Evolutionary conservation across 2,329 filamentous ascomycete genomes (phyloP), one percentile per base, ranked within the genome.

Genomic region (Xylariaceae sp.): DNA sequence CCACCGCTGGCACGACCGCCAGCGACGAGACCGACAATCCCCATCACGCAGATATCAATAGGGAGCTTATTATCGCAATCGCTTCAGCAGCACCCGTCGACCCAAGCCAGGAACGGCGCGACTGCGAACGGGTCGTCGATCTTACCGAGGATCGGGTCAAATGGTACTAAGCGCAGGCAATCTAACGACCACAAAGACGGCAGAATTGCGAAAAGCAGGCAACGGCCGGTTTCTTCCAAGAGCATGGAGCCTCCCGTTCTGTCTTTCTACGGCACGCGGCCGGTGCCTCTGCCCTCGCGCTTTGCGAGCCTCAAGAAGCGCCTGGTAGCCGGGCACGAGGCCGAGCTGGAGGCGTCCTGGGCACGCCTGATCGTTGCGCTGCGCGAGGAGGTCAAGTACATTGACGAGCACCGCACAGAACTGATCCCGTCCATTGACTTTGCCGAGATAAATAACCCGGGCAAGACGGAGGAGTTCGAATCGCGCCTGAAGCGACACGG

Each of bases 401-500:
- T 78, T 43, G 68, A 70, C 45, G 59, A 60, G 36, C 64, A 67
- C 23, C 73, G 73, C 28, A 60, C 70, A 4, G 65, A 69, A 29
- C 59, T 77, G n/a, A 74, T 77, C 34, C 75, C 75, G 17, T 70
- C 65, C 13, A 74, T 79, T 38, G 69, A 74, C 41, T 78, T 71
- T 45, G 53, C 59, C 50, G 69, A 75, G 44, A 68, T 78, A 16
- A 62, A 66, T 43, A 58, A 69, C 51, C 48, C 63, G 3, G 60
- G 66, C 38, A 68, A 72, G 36, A 69, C 74, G 2, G 64, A 70
- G 16, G 63, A 70, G 2, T 85, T 85, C 56, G 68, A 65, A 36
- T 64, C 65, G 33, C 73, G 75, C 52, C 66, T 81, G 36, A 70
- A 70, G 50, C 76, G 78, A 52, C 73, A 80, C 29, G 82, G 81